Conservation (phyloP, 1,284 basidiomycete genomes). For the Rhodotorula mucilaginosa region DNA sequence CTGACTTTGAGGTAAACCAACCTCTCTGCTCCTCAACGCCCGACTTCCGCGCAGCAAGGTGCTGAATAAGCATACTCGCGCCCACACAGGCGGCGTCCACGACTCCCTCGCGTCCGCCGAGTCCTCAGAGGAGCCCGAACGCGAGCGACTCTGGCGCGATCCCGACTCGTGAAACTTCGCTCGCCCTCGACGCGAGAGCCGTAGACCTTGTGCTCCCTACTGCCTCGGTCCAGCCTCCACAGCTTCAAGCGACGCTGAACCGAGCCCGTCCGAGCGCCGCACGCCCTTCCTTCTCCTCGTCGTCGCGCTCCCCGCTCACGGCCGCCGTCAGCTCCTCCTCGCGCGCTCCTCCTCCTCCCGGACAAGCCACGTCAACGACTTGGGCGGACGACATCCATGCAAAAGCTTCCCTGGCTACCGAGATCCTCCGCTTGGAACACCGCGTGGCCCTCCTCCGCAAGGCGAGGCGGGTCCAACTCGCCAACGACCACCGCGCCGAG, state of each 20-base stretch:
- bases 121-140: too few species aligned
- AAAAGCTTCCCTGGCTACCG: background rate
- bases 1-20: slow-evolving; percentile 23
- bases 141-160: too few species aligned
- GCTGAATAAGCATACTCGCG: background rate
- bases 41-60: background rate
- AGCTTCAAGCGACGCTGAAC: too few species aligned
- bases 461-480: background rate
- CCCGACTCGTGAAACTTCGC: too few species aligned
- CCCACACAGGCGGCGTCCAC: background rate
- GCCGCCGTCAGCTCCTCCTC: background rate
- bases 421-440: background rate
- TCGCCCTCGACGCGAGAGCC: too few species aligned
- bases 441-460: background rate
- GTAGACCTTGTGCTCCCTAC: too few species aligned
- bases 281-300: too few species aligned
- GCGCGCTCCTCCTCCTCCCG: background rate
- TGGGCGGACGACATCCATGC: background rate
- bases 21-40: slow-evolving; percentile 14
- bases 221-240: too few species aligned
- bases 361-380: background rate
- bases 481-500: background rate
- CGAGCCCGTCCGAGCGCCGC: too few species aligned
- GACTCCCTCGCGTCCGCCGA: background rate
- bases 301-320: background rate